Evolutionary conservation across 345 rosid genomes (phyloP).

Genomic region (Aethionema arabicum): DNA sequence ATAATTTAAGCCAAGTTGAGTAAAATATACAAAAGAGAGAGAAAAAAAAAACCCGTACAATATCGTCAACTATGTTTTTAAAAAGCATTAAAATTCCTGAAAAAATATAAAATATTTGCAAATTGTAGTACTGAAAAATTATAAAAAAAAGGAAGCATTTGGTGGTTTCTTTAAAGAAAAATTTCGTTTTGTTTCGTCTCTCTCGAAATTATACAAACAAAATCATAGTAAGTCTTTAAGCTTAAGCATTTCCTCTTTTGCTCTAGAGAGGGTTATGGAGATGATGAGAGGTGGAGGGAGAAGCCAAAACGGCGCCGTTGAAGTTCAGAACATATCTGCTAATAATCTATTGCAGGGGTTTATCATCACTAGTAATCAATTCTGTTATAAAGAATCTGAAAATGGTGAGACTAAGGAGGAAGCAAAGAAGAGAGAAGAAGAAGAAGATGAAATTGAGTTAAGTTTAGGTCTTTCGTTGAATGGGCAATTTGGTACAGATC

Average conservation of each 20-base stretch:
- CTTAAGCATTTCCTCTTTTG: neutral
- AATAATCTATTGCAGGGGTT: slow-evolving; percentile 32
- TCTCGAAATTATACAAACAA: slow-evolving; percentile 19
- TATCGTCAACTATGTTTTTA: slow-evolving; percentile 33
- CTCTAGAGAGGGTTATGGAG: slow-evolving; percentile 19
- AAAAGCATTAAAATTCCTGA: slow-evolving; percentile 14
- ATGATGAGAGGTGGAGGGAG: slow-evolving; percentile 19
- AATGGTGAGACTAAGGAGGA: slow-evolving; percentile 22
- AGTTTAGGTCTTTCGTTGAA: slow-evolving; percentile 79
- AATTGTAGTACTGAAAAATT: slow-evolving; percentile 27
- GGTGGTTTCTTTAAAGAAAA: slow-evolving; percentile 24
- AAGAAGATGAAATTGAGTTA: slow-evolving; percentile 61
- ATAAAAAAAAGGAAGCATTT: slow-evolving; percentile 24
- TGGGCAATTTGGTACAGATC: slow-evolving; percentile 86
- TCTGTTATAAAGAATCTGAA: slow-evolving; percentile 24
- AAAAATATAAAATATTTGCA: slow-evolving; percentile 27
- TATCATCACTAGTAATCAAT: slow-evolving; percentile 28
- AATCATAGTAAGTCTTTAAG: neutral
- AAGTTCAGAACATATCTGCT: slow-evolving; percentile 23
- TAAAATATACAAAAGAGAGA: slow-evolving; percentile 14
- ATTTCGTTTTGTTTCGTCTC: slow-evolving; percentile 21
- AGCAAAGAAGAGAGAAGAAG: slow-evolving; percentile 40
- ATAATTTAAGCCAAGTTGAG: slow-evolving; percentile 22
- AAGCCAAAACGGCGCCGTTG: slow-evolving; percentile 27
- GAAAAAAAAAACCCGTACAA: slow-evolving; percentile 15